A percentile compares a stretch with the other conserved stretches of the same genome.
phyloP scores from a whole-genome alignment of 2,329 filamentous ascomycete genomes.

The Ophiocordyceps robertsii region DNA sequence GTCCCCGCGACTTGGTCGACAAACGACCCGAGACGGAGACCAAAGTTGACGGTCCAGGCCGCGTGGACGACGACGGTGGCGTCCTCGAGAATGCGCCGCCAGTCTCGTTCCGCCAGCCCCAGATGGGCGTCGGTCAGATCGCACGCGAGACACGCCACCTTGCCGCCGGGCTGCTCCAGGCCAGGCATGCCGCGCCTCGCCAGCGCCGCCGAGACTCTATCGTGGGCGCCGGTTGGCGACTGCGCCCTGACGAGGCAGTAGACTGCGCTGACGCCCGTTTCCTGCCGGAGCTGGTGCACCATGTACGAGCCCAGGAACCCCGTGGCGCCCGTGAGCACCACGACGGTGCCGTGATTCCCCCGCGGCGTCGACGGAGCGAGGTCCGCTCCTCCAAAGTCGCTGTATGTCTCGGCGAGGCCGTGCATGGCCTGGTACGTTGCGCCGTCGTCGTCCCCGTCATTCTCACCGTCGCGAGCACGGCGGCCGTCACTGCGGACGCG shows the following conservation, averaged over 20 bases:
- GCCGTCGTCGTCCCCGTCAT: neutral
- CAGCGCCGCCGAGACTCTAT: constrained; percentile 2
- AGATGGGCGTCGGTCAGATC: neutral
- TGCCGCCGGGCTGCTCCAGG: neutral
- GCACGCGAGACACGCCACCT: neutral
- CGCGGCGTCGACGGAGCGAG: neutral
- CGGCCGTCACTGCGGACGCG: neutral
- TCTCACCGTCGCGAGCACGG: constrained; percentile 1
- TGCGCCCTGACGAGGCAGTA: constrained; percentile 28
- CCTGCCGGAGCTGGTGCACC: constrained; percentile 7
- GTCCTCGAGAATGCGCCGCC: neutral
- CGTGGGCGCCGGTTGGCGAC: constrained; percentile 1
- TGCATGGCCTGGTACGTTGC: neutral
- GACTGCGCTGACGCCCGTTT: constrained; percentile 1
- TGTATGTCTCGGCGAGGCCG: neutral
- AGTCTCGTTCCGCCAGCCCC: neutral
- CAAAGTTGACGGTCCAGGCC: constrained; percentile 45
- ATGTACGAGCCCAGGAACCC: constrained; percentile 52
- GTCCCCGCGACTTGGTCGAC: constrained; percentile 33
- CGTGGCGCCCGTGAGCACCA: constrained; percentile 48
- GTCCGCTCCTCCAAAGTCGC: neutral
- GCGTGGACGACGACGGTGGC: constrained; percentile 27
- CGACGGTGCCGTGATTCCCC: neutral
- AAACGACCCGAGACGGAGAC: constrained; percentile 33
- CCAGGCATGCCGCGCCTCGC: neutral